Conservation (phyloP, 2,329 filamentous ascomycete species). For the Aspergillus sp. region DNA sequence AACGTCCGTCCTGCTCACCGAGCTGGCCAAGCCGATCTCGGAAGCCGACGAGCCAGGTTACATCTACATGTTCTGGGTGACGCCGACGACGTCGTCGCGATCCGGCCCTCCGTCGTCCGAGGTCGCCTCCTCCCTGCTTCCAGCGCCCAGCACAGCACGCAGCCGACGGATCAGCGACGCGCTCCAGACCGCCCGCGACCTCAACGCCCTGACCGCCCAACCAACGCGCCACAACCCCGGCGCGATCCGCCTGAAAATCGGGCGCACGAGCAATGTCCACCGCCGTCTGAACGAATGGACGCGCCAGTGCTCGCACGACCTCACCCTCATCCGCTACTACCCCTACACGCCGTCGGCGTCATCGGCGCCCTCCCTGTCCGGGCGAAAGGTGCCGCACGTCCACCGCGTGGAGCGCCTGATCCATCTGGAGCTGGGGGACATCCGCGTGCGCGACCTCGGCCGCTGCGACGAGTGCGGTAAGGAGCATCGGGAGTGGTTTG, state of each 20-base stretch:
- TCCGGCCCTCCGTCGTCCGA: constrained; percentile 54
- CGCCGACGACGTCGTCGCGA: constrained; percentile 56
- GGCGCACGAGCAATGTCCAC: constrained; percentile 76
- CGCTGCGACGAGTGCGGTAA: constrained; percentile 76
- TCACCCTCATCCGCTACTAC: constrained; percentile 87
- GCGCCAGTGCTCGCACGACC: constrained; percentile 83
- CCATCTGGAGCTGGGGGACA: constrained; percentile 75
- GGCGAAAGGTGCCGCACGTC: constrained; percentile 74
- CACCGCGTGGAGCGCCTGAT: constrained; percentile 87
- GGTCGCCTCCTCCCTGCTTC: constrained; percentile 59
- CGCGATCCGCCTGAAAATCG: constrained; percentile 66
- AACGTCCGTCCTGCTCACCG: constrained; percentile 67
- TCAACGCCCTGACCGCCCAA: constrained; percentile 29
- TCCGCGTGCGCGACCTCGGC: constrained; percentile 54
- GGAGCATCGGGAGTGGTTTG: constrained; percentile 93
- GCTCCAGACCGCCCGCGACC: constrained; percentile 34
- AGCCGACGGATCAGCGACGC: constrained; percentile 36
- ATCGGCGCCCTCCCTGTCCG: constrained; percentile 19
- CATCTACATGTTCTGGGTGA: constrained; percentile 99
- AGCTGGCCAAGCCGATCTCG: constrained; percentile 74
- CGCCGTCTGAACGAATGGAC: constrained; percentile 90
- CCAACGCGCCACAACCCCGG: constrained; percentile 41
- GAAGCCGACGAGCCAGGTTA: constrained; percentile 77
- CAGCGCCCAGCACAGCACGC: constrained; percentile 34
- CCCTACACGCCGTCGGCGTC: constrained; percentile 58